These are phyloP conservation scores for Alloteropsis semialata DNA, from an alignment of 176 grass and related monocot genomes.

Conservation along the genomic window DNA sequence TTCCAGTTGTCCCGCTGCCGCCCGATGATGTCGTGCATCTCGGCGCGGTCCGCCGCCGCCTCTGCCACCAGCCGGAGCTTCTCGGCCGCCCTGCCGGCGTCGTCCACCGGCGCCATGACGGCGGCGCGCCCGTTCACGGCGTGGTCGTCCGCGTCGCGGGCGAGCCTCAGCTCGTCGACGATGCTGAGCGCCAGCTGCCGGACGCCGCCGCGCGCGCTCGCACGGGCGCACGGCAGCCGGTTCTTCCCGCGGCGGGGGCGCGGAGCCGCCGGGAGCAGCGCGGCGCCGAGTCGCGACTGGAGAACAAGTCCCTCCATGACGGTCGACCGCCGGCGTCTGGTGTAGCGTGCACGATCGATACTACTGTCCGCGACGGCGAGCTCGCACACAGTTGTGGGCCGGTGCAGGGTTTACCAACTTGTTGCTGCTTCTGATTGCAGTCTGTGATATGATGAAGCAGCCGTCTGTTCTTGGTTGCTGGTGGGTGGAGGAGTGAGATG, in stretches of 20 bases:
- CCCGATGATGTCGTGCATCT: constrained; percentile 76
- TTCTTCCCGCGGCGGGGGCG: not conserved
- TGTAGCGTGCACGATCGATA: no score
- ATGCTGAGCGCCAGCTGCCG: not conserved
- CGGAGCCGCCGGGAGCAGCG: not conserved
- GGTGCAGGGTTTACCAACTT: not conserved
- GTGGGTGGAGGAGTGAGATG: not conserved
- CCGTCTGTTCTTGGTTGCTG: not conserved
- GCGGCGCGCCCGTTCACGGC: not conserved
- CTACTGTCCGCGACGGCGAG: not conserved
- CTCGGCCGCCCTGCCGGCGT: not conserved
- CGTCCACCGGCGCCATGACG: not conserved
- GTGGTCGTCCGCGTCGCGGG: not conserved
- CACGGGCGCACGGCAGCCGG: not conserved
- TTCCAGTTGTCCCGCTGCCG: constrained; percentile 69
- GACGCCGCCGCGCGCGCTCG: not conserved
- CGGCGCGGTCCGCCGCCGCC: constrained; percentile 45
- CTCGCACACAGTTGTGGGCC: not conserved
- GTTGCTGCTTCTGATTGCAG: not conserved
- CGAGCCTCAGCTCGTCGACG: constrained; percentile 15
- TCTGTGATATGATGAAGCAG: not conserved
- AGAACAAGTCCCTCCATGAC: not conserved
- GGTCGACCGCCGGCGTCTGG: not conserved
- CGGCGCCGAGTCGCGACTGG: not conserved
- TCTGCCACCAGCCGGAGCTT: constrained; percentile 48